Evolutionary conservation across 164 flowering plant genomes (phyloP).

Genomic region (Protea cynaroides): DNA sequence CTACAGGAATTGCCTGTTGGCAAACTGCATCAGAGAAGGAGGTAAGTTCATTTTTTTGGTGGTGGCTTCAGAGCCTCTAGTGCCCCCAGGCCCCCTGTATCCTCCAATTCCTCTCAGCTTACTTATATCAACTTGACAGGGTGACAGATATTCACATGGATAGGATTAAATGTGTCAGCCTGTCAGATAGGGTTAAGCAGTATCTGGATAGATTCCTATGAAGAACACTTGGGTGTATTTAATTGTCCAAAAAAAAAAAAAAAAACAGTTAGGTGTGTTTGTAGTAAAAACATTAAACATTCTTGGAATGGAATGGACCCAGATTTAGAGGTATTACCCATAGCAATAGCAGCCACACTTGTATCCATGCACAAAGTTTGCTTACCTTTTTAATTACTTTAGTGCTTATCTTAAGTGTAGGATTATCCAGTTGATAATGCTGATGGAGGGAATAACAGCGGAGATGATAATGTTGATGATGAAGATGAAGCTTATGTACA

Average conservation of each 20-base stretch:
- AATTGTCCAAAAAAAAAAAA: no score
- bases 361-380: not conserved
- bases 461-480: conserved; percentile 44
- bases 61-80: not conserved
- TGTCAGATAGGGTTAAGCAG: no score
- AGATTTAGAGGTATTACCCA: not conserved
- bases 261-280: no score
- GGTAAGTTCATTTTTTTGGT: conserved; percentile 26
- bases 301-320: not conserved
- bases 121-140: not conserved
- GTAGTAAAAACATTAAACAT: no score
- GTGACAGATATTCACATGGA: not conserved
- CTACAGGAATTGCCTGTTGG: conserved; percentile 26
- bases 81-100: no score
- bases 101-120: not conserved
- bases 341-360: not conserved
- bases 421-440: conserved; percentile 36
- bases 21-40: conserved; percentile 43
- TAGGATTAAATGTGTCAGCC: no score
- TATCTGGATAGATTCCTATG: no score
- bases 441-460: conserved; percentile 36
- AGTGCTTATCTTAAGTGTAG: conserved; percentile 27
- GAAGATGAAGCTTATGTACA: conserved; percentile 76
- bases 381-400: not conserved
- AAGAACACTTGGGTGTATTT: no score